Percentiles rank a stretch among this genome's conserved stretches.
These are phyloP conservation scores for Eimeria nieschulzi DNA, from an alignment of 169 alveolate genomes.

Conservation along the genomic window DNA sequence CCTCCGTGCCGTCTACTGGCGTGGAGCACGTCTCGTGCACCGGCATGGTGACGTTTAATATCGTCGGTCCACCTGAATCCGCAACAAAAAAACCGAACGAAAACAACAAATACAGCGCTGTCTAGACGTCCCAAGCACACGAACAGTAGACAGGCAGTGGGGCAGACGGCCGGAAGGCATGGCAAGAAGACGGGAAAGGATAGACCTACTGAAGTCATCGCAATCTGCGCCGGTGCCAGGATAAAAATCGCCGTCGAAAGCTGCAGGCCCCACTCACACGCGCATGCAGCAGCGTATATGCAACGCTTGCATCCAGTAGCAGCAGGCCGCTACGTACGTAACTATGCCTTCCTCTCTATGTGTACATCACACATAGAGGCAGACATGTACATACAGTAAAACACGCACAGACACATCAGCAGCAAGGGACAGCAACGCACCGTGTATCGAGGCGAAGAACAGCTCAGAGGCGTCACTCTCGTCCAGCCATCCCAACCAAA, in stretches of 20 bases:
- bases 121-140: no score
- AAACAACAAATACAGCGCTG: no score
- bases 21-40: constrained; percentile 24
- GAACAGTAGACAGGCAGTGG: neutral
- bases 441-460: constrained; percentile 93
- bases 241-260: constrained; percentile 93
- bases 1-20: constrained; percentile 1
- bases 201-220: constrained; percentile 47
- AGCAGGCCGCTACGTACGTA: neutral
- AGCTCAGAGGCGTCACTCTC: constrained; percentile 90
- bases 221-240: constrained; percentile 94
- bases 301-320: neutral
- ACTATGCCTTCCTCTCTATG: neutral
- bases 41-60: constrained; percentile 55
- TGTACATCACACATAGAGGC: neutral
- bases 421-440: constrained; percentile 9
- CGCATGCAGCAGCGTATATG: neutral
- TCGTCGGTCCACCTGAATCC: constrained; percentile 59
- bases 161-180: neutral
- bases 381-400: no score
- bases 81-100: neutral
- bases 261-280: constrained; percentile 68
- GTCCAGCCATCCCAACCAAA: constrained; percentile 90
- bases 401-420: no score
- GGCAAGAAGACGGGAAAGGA: neutral